Evolutionary conservation across 306 rosid genomes (phyloP).

Genomic region (Acmispon strigosus): DNA sequence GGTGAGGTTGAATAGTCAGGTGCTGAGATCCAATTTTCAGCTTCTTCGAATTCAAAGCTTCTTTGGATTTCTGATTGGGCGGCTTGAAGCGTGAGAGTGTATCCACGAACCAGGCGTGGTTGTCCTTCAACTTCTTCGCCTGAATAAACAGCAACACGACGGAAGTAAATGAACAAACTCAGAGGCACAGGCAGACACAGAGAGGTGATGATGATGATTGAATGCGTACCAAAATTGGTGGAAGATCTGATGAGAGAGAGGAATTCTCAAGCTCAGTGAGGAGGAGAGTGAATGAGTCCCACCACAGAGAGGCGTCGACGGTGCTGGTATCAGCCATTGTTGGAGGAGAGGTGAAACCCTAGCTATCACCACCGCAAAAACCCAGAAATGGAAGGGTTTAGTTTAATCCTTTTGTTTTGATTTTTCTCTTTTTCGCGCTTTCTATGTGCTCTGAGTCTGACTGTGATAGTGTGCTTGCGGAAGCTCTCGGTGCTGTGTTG

Average conservation of each 20-base stretch:
- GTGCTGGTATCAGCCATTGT: conserved; percentile 55
- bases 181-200: not conserved
- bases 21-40: conserved; percentile 63
- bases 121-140: conserved; percentile 70
- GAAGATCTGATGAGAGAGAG: conserved; percentile 56
- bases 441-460: not conserved
- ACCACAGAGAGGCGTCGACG: conserved; percentile 80
- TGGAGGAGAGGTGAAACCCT: conserved; percentile 34
- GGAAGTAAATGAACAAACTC: conserved; percentile 4
- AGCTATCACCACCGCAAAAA: not conserved
- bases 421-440: conserved; percentile 53
- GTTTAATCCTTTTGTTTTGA: conserved; percentile 14
- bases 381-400: conserved; percentile 19
- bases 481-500: too few relatives aligned
- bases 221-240: conserved; percentile 53
- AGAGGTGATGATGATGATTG: not conserved
- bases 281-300: conserved; percentile 76
- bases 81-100: conserved; percentile 55
- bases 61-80: conserved; percentile 66
- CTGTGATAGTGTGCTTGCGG: too few relatives aligned
- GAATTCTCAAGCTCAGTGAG: conserved; percentile 68
- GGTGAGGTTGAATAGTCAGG: conserved; percentile 45
- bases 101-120: conserved; percentile 67
- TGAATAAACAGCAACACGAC: conserved; percentile 20
- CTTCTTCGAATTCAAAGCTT: conserved; percentile 55